These are phyloP conservation scores for Entamoeba nuttalli DNA, from an alignment of 208 protist species.

Conservation along the genomic window DNA sequence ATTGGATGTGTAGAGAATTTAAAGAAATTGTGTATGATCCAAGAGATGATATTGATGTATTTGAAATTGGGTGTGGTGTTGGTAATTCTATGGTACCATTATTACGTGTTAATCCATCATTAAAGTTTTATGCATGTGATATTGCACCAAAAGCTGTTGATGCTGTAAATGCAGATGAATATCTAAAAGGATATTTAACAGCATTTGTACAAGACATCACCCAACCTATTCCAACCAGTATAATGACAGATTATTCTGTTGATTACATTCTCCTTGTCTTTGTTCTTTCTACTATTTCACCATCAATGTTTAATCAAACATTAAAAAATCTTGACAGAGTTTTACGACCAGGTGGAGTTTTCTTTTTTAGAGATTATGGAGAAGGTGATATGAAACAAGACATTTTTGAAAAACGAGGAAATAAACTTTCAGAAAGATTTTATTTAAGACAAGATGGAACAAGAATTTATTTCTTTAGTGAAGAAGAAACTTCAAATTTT, in stretches of 20 bases:
- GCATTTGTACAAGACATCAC: neutral
- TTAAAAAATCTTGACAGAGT: neutral
- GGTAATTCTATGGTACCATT: neutral
- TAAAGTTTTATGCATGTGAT: neutral
- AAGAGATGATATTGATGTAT: neutral
- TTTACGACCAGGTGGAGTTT: neutral
- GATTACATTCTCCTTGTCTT: neutral
- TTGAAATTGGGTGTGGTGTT: slow-evolving; percentile 4
- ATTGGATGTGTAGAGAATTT: neutral
- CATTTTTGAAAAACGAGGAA: neutral
- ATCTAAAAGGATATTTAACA: neutral
- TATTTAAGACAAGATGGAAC: slow-evolving; percentile 1
- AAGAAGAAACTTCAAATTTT: neutral
- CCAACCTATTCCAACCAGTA: neutral
- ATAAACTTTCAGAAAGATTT: neutral
- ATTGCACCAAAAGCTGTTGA: neutral
- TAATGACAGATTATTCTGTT: neutral
- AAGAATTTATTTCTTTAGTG: neutral
- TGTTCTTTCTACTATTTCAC: neutral
- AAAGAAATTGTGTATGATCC: neutral
- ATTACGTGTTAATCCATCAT: neutral
- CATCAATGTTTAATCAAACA: neutral
- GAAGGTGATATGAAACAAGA: neutral
- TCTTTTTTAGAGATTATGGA: neutral
- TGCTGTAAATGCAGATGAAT: neutral